Evolutionary conservation across 148 eudicot species (phyloP), one percentile per base, ranked within the genome.

Genomic region (Heliosperma pusillum): DNA sequence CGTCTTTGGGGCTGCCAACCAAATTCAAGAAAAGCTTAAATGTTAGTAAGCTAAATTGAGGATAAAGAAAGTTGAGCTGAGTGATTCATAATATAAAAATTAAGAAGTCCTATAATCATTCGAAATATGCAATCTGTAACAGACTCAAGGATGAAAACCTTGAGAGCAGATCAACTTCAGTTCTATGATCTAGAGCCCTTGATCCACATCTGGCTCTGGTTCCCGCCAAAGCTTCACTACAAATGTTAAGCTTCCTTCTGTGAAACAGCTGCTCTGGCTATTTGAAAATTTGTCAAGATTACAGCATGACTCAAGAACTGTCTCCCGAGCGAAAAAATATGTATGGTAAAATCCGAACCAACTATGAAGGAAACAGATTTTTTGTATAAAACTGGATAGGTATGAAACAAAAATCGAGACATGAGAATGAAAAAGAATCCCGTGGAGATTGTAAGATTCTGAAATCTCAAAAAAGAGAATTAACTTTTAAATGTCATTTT

Each of bases 191-290:
- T 27, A 88, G 71, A 59, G 85, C 81, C 78, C 81, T 78, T 61
- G 97, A 86, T 79, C 77, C 84, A 68, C 93, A 90, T 82, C 91
- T 89, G 59, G 97, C 91, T 82, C 99, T 86, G 55, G 99, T 96
- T 83, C 89, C 99, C 69, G 97, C 99, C 87, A 96, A 81, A 72
- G 99, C 97, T 79, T 96, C 99, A 82, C 97, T 96, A 71, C 71
- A 86, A 75, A 96, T 86, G 73, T 61, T 82, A 30, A 89, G 89
- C 83, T 80, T 81, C 70, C 83, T 85, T 42, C 97, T 91, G 72
- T 89, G 92, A 83, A 90, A 96, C 59, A 96, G 81, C 81, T 88
- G 91, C 86, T 96, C 99, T 70, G 99, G 99, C 99, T 96, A 84
- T 70, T 70, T 72, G 77, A 40, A 78, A 75, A 78, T 73, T 75